Base-by-base conservation (phyloP, 1,284 basidiomycete genomes). In the Retiboletus fuscus region DNA sequence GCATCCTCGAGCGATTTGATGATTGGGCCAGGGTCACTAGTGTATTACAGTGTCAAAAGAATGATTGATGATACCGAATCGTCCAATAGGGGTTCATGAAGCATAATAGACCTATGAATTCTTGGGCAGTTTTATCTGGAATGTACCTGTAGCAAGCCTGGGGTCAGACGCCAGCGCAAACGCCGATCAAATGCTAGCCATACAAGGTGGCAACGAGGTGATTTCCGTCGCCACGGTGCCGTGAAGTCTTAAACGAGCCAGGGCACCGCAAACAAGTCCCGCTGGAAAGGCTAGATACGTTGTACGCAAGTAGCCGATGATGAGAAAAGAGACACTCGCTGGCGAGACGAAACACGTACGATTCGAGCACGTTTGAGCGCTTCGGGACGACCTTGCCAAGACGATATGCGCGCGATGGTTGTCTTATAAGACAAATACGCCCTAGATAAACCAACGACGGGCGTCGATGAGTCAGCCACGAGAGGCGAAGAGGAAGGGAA, bases 401-500 rank as follows among this genome's bases (percentile, higher is more conserved):
- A 93, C 2, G 95, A 96, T 66, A 97, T 82, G 49, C 93, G 88
- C 5, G 89, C 81, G 61, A 98, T 90, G 0, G 96, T 96, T 95
- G 75, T 97, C 96, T 83, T 97, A 96, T 2, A 98, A 86, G 3
- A 98, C 96, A 76, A 96, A 98, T 8, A 97, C 92, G 18, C 97
- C 96, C 95, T 64, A 28, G 16, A 30, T 46, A 20, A 28, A 16
- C 11, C 24, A 26, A 11, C 16, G n/a, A 22, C 34, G 22, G 10
- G 22, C 22, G 22, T 16, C 15, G 30, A 39, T 30, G 15, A 43
- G 60, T 39, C 34, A 26, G 16, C 4, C 18, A 24, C 22, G 41
- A 7, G n/a, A 28, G 16, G 18, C 5, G 16, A 16, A 24, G 11
- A 10, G 5, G 11, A 39, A 39, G 34, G 5, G 34, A 39, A 39